Percentiles rank a stretch among this genome's conserved stretches.
Evolutionary conservation across 2,329 filamentous ascomycete species (phyloP).

Genomic region (Colletotrichum incanum): DNA sequence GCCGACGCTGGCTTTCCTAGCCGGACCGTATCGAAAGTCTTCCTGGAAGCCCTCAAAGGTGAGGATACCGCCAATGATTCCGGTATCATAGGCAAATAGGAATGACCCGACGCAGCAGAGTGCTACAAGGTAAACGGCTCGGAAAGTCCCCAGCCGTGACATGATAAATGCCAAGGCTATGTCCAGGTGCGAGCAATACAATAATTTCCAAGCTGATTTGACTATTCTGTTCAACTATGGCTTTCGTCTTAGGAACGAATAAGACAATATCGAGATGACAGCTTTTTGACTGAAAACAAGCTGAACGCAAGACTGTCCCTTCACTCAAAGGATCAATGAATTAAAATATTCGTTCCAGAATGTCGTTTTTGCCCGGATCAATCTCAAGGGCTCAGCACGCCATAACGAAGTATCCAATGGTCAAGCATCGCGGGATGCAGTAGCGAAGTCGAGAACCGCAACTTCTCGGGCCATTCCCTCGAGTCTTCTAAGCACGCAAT

Average conservation of each 20-base stretch:
- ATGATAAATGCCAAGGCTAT: not conserved
- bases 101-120: conserved; percentile 58
- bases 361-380: no score
- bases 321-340: no score
- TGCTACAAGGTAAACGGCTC: conserved; percentile 56
- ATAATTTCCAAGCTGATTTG: no score
- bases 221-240: no score
- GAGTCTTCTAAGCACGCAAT: conserved; percentile 30
- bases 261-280: no score
- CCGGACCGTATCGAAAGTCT: conserved; percentile 54
- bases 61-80: conserved; percentile 59
- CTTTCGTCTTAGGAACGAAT: no score
- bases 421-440: not conserved
- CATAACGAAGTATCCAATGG: conserved; percentile 11
- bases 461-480: conserved; percentile 3
- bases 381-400: conserved; percentile 12
- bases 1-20: conserved; percentile 52
- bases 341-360: no score
- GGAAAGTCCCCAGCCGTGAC: conserved; percentile 52
- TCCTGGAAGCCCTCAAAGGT: conserved; percentile 56
- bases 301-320: no score
- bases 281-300: no score
- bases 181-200: not conserved
- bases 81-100: conserved; percentile 60
- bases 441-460: conserved; percentile 8